phyloP scores from a whole-genome alignment of 2,329 filamentous ascomycete genomes.

The Torrubiellomyces zombiae region DNA sequence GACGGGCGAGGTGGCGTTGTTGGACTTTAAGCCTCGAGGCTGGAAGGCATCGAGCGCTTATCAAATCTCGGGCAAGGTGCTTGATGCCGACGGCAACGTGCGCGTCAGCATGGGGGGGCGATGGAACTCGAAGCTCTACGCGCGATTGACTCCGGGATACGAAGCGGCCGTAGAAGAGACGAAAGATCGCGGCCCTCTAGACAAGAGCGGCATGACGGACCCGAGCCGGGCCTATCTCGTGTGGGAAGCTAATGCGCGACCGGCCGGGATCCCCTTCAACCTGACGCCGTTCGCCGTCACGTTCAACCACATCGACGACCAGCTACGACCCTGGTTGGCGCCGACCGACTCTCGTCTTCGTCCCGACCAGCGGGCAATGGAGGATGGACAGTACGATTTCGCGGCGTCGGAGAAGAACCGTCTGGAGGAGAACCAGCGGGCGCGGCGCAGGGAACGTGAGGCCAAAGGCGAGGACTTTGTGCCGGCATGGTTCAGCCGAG shows the following conservation, averaged over 20 bases:
- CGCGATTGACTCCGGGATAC: constrained; percentile 78
- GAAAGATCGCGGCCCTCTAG: constrained; percentile 19
- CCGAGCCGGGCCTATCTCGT: constrained; percentile 71
- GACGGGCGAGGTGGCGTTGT: constrained; percentile 72
- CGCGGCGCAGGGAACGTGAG: constrained; percentile 57
- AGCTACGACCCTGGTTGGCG: constrained; percentile 58
- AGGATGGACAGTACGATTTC: constrained; percentile 91
- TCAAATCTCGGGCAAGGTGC: constrained; percentile 71
- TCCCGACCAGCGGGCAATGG: constrained; percentile 94
- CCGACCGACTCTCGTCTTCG: constrained; percentile 88
- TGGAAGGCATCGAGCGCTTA: constrained; percentile 93
- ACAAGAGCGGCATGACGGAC: constrained; percentile 39
- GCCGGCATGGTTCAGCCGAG: constrained; percentile 72
- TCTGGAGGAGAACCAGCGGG: constrained; percentile 80
- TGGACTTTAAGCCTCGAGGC: constrained; percentile 89
- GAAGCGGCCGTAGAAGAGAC: constrained; percentile 55
- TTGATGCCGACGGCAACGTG: constrained; percentile 63
- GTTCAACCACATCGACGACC: constrained; percentile 81
- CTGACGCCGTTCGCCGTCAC: constrained; percentile 91
- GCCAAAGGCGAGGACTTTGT: constrained; percentile 62
- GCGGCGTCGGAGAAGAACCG: constrained; percentile 89
- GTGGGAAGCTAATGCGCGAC: constrained; percentile 76
- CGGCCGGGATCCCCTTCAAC: constrained; percentile 84
- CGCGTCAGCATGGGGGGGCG: constrained; percentile 81
- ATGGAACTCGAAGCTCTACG: constrained; percentile 97